Percentiles rank a stretch among this genome's conserved stretches.
Evolutionary conservation across 768 basidiomycete genomes (phyloP).

Genomic region (Podaxis sp.): DNA sequence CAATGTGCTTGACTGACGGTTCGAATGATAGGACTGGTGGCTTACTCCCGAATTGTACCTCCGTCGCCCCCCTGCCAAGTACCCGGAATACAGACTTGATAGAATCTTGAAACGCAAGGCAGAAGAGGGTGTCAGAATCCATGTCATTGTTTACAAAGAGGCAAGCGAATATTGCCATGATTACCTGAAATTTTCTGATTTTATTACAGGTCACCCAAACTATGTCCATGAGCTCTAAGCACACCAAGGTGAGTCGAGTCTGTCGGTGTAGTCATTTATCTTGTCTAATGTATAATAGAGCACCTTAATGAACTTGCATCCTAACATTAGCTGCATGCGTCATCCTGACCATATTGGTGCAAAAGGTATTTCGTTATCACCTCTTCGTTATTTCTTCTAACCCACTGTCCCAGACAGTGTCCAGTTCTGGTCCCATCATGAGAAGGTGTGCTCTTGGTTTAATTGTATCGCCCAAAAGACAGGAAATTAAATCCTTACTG

Average conservation of each 20-base stretch:
- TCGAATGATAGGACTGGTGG: conserved; percentile 74
- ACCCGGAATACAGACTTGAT: conserved; percentile 90
- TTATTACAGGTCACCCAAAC: conserved; percentile 75
- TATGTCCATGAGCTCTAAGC: conserved; percentile 84
- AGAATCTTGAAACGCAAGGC: conserved; percentile 84
- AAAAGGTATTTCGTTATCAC: conserved; percentile 43
- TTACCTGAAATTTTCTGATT: background rate
- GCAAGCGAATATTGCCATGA: conserved; percentile 26
- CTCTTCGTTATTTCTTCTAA: background rate
- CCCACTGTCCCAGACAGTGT: conserved; percentile 53
- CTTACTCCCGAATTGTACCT: conserved; percentile 93
- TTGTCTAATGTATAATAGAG: conserved; percentile 37
- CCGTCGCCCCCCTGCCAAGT: conserved; percentile 82
- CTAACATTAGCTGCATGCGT: conserved; percentile 85
- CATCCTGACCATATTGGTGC: conserved; percentile 90
- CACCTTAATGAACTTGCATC: conserved; percentile 77
- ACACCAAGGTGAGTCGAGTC: conserved; percentile 60
- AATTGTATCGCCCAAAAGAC: background rate
- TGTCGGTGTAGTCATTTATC: background rate
- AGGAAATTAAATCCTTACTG: background rate
- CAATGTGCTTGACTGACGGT: background rate
- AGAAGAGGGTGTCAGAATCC: conserved; percentile 86
- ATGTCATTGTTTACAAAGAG: conserved; percentile 95
- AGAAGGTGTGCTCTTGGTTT: conserved; percentile 47
- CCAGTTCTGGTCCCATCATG: conserved; percentile 91